Evolutionary conservation across 2,329 filamentous ascomycete species (phyloP).

Genomic region (Allantophomopsis cytisporea): DNA sequence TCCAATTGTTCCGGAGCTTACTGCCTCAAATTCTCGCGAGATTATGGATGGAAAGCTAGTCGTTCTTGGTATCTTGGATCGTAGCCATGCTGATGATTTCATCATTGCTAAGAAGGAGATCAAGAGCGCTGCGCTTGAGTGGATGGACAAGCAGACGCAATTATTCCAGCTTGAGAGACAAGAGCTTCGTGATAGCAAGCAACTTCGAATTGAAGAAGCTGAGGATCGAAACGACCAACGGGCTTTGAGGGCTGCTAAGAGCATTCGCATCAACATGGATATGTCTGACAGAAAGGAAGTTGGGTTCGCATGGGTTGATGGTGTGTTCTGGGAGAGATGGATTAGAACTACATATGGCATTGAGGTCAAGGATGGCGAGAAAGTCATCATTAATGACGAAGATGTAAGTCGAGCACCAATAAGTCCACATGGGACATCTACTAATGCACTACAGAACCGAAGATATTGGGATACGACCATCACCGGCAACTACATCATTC

Average conservation of each 20-base stretch:
- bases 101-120: constrained; percentile 70
- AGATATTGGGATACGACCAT: constrained; percentile 90
- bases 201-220: constrained; percentile 89
- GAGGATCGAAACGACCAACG: constrained; percentile 86
- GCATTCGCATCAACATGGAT: constrained; percentile 83
- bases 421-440: constrained; percentile 4
- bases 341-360: constrained; percentile 90
- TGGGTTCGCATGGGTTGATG: constrained; percentile 93
- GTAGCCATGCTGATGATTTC: constrained; percentile 70
- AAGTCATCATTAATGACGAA: constrained; percentile 93
- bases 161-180: constrained; percentile 87
- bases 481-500: constrained; percentile 79
- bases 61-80: constrained; percentile 79
- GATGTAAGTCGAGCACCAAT: constrained; percentile 50
- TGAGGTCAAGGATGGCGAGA: constrained; percentile 74
- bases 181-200: constrained; percentile 87
- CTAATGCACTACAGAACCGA: constrained; percentile 52
- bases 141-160: constrained; percentile 93
- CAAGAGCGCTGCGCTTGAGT: constrained; percentile 90
- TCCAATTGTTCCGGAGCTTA: constrained; percentile 88
- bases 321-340: constrained; percentile 96
- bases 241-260: constrained; percentile 75
- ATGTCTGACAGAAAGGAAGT: constrained; percentile 79
- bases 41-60: constrained; percentile 93
- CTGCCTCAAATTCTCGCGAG: constrained; percentile 78